A percentile compares a stretch with the other conserved stretches of the same genome.
phyloP scores from a whole-genome alignment of 2,329 filamentous ascomycete species.

The Elsinoe batatas region DNA sequence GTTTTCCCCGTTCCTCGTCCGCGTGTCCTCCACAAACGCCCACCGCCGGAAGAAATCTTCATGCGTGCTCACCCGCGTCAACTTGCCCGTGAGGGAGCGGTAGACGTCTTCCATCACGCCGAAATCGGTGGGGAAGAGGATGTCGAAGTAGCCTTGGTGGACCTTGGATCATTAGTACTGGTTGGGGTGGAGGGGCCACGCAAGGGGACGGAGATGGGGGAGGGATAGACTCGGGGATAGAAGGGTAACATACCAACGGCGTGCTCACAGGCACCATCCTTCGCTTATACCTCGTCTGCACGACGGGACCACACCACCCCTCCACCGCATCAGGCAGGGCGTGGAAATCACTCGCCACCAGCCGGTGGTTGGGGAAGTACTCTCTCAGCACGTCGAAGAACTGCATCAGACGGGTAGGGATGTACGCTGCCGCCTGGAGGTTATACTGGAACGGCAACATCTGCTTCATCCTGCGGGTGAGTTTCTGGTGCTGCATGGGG shows the following conservation, averaged over 20 bases:
- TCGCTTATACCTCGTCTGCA: slow-evolving; percentile 85
- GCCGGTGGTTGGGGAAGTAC: slow-evolving; percentile 81
- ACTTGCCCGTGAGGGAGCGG: slow-evolving; percentile 80
- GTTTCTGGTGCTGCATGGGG: slow-evolving; percentile 5
- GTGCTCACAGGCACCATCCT: slow-evolving; percentile 83
- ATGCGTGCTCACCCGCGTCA: slow-evolving; percentile 76
- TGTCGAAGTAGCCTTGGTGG: slow-evolving; percentile 97
- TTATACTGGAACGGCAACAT: slow-evolving; percentile 49
- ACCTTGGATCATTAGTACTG: slow-evolving; percentile 45
- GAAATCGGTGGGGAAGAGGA: slow-evolving; percentile 96
- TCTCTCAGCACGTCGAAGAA: slow-evolving; percentile 87
- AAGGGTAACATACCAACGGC: slow-evolving; percentile 58
- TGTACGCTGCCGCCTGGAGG: slow-evolving; percentile 60
- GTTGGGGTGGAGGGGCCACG: background rate
- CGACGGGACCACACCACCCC: slow-evolving; percentile 85
- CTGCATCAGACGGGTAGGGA: slow-evolving; percentile 88
- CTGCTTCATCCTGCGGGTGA: slow-evolving; percentile 53
- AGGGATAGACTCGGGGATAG: background rate
- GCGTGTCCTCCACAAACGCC: slow-evolving; percentile 83
- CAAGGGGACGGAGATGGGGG: background rate
- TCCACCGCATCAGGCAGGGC: slow-evolving; percentile 69
- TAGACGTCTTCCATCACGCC: slow-evolving; percentile 84
- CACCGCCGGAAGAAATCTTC: slow-evolving; percentile 84
- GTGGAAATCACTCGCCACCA: slow-evolving; percentile 87
- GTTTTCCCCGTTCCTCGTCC: slow-evolving; percentile 85